Evolutionary conservation across 371 early-diverging fungal genomes (phyloP).

Genomic region (Batkoa obscura): DNA sequence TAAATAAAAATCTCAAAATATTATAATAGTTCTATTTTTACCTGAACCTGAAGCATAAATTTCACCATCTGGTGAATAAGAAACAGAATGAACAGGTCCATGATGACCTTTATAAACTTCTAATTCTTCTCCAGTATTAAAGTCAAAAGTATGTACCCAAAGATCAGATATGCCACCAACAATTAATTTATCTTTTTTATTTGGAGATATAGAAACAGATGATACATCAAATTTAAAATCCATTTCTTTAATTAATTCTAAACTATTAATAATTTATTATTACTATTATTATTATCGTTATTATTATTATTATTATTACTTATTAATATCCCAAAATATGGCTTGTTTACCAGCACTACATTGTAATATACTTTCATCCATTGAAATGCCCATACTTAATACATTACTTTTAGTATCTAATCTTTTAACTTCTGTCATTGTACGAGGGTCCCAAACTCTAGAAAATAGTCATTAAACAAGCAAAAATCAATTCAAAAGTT

Average conservation of each 20-base stretch:
- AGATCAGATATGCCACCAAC: conserved; percentile 56
- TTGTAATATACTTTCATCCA: conserved; percentile 41
- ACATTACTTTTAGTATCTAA: conserved; percentile 36
- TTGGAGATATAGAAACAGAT: conserved; percentile 59
- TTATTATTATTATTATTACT: not conserved
- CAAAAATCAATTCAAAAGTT: conserved; percentile 1
- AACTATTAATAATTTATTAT: not conserved
- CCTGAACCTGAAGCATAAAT: conserved; percentile 71
- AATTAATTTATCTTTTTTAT: conserved; percentile 39
- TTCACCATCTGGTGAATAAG: conserved; percentile 78
- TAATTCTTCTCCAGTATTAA: conserved; percentile 38
- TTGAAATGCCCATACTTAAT: conserved; percentile 44
- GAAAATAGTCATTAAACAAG: not conserved
- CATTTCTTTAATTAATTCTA: not conserved
- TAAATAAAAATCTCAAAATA: not conserved
- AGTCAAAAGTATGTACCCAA: conserved; percentile 63
- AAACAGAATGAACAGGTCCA: conserved; percentile 67
- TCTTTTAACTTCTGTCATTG: conserved; percentile 31
- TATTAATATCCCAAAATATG: conserved; percentile 42
- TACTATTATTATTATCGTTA: not conserved
- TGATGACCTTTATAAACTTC: conserved; percentile 77
- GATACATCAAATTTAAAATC: conserved; percentile 39
- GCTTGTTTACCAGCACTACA: conserved; percentile 55
- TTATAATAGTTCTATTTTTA: too few relatives aligned
- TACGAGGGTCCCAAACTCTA: conserved; percentile 53